Conservation (phyloP, 371 early-diverging fungal species). For the Mortierella sp. region DNA sequence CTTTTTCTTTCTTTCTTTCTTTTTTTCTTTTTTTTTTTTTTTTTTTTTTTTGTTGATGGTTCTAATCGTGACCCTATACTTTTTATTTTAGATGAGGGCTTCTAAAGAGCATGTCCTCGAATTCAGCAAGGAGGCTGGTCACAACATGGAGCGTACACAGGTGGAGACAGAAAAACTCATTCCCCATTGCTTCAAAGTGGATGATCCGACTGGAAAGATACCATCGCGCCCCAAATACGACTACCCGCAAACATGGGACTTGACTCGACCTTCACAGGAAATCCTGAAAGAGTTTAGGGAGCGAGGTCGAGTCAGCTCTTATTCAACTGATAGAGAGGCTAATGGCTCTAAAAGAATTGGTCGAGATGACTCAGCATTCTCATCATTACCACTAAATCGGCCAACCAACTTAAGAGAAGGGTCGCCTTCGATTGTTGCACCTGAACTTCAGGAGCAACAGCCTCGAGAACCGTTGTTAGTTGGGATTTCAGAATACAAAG, state of each 20-base stretch:
- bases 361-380: no score
- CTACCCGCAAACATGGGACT: constrained; percentile 31
- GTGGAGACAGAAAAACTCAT: constrained; percentile 25
- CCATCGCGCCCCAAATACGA: constrained; percentile 34
- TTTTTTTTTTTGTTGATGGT: background rate
- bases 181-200: constrained; percentile 32
- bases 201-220: constrained; percentile 40
- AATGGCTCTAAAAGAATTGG: no score
- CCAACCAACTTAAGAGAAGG: no score
- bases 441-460: background rate
- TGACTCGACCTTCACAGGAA: constrained; percentile 37
- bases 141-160: constrained; percentile 17
- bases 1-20: background rate
- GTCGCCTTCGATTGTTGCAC: no score
- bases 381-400: no score
- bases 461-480: background rate
- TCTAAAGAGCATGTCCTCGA: constrained; percentile 4
- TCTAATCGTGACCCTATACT: no score
- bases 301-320: constrained; percentile 29
- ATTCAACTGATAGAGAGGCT: background rate
- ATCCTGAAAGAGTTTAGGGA: constrained; percentile 41
- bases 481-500: background rate
- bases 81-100: constrained; percentile 11
- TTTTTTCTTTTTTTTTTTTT: background rate
- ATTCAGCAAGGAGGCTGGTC: constrained; percentile 19